Base-by-base conservation (phyloP, 345 rosid genomes). In the Pugionium dolabratum region DNA sequence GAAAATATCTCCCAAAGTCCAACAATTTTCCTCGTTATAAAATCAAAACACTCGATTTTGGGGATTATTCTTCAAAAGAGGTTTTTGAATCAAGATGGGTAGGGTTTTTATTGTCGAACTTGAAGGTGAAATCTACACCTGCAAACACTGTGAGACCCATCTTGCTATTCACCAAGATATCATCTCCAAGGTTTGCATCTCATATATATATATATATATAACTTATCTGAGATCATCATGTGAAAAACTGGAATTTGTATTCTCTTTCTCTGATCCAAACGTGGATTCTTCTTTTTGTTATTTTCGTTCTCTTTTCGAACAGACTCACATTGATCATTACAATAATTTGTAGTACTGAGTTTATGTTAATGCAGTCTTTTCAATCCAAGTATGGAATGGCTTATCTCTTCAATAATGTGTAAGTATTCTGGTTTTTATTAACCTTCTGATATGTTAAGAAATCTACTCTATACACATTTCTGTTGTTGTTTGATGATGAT, bases 391-490 rank as follows among this genome's bases (percentile, higher is more conserved):
- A 90, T 78, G 99, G 99, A 79, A 79, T 75, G 81, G 99, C 99
- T 67, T 94, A 88, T 77, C 97, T 94, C 78, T 94, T 90, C 85
- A 71, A 44, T 54, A 78, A 86, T 66, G 99, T 90, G 99, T 94
- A 90, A 94, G 97, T 80, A 72, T 76, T 80, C 75, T 81, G 54
- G 69, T 53, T 11, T 30, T 25, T 18, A 9, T 59, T 6, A 39
- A 8, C 11, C 18, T 18, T 18, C 18, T 18, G 18, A 18, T 18
- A 18, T 18, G 18, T 18, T 18, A 18, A 18, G 18, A 18, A 18
- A 18, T 18, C 18, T 18, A 18, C 18, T 18, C 18, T 18, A 0
- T 11, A 42, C 31, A 7, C 37, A 32, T 35, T 35, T 51, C 31
- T 40, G 1, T 41, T 8, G 10, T 48, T 26, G 6, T 32, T 54